These are phyloP conservation scores for Obelidium mucronatum DNA, from an alignment of 192 early-diverging fungal species.

Conservation along the genomic window DNA sequence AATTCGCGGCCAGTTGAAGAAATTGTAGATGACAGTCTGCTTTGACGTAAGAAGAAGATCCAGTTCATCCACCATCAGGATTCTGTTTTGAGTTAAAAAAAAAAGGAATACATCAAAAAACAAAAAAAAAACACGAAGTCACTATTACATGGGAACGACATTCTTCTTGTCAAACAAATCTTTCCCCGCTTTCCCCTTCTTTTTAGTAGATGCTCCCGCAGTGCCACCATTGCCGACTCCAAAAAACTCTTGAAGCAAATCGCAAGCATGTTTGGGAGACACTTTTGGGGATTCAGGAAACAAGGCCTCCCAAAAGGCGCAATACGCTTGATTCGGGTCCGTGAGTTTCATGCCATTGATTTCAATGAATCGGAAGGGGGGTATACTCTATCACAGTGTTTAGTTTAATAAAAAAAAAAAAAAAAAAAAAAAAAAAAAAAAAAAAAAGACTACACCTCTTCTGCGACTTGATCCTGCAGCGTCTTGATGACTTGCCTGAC, in stretches of 20 bases:
- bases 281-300: conserved; percentile 58
- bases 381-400: not conserved
- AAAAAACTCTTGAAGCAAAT: conserved; percentile 63
- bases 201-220: no score
- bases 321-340: conserved; percentile 89
- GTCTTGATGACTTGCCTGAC: conserved; percentile 83
- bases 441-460: conserved; percentile 50
- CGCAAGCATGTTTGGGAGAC: conserved; percentile 77
- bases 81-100: conserved; percentile 67
- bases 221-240: conserved; percentile 1
- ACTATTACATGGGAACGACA: no score
- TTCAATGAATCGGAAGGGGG: conserved; percentile 87
- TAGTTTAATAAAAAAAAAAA: not conserved
- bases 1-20: conserved; percentile 96
- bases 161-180: no score
- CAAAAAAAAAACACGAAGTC: no score
- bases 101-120: conserved; percentile 47
- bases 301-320: conserved; percentile 80
- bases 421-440: not conserved
- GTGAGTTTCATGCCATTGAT: conserved; percentile 98
- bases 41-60: conserved; percentile 92
- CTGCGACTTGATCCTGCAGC: conserved; percentile 65
- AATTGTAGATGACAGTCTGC: conserved; percentile 96
- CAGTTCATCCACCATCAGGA: conserved; percentile 97
- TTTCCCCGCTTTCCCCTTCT: no score